A percentile compares a stretch with the other conserved stretches of the same genome.
Conservation (phyloP, 1,139 yeast genomes). For the Yamadazyma conglobata region DNA sequence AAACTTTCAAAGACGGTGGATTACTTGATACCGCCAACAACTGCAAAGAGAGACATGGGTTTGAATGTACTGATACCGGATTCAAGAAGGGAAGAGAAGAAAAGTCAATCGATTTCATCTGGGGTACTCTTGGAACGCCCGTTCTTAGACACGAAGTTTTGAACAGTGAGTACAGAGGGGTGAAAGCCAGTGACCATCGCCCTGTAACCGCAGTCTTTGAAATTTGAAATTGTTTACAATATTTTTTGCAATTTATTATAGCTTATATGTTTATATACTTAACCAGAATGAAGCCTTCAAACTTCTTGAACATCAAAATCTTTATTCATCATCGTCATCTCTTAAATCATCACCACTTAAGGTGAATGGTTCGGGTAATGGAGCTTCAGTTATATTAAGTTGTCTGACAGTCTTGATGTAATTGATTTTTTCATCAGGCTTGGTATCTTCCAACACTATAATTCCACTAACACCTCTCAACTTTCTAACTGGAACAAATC, state of each 20-base stretch:
- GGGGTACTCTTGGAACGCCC: constrained; percentile 22
- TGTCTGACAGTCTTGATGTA: constrained; percentile 85
- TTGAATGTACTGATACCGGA: constrained; percentile 36
- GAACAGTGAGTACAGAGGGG: constrained; percentile 22
- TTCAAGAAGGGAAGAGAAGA: constrained; percentile 25
- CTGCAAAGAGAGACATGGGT: constrained; percentile 21
- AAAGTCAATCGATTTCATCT: constrained; percentile 26
- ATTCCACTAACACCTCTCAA: constrained; percentile 80
- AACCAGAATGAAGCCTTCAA: background rate
- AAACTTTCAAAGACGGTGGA: constrained; percentile 24
- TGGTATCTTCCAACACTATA: constrained; percentile 68
- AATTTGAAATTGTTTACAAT: constrained; percentile 7
- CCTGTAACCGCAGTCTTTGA: constrained; percentile 34
- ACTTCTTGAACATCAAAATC: background rate
- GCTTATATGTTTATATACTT: background rate
- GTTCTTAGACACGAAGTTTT: constrained; percentile 36
- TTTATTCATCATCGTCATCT: constrained; percentile 20
- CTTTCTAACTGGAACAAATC: constrained; percentile 82
- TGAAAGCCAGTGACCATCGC: constrained; percentile 43
- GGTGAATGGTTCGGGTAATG: constrained; percentile 82
- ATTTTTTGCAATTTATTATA: background rate
- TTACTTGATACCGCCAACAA: constrained; percentile 19
- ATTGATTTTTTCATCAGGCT: constrained; percentile 63
- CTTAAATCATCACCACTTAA: constrained; percentile 52
- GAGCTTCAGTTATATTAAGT: constrained; percentile 78